Evolutionary conservation across 2,329 filamentous ascomycete genomes (phyloP).

Genomic region (Hymenoscyphus infarciens): DNA sequence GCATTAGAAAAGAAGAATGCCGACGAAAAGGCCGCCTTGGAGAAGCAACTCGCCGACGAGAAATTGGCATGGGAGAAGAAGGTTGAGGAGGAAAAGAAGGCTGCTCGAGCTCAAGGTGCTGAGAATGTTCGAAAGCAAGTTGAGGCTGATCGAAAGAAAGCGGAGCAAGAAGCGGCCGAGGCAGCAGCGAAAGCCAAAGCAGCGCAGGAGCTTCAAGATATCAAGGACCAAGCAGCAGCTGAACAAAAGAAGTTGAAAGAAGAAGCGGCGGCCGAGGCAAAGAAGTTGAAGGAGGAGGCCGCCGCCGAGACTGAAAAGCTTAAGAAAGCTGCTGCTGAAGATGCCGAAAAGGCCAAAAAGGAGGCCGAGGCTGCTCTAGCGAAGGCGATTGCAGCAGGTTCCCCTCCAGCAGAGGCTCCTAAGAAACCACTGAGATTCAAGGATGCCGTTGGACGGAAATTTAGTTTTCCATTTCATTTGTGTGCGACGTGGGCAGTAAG

Average conservation of each 20-base stretch:
- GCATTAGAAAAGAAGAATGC: conserved; percentile 42
- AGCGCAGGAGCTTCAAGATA: conserved; percentile 10
- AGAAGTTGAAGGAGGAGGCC: conserved; percentile 15
- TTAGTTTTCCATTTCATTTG: conserved; percentile 82
- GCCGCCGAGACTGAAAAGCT: conserved; percentile 14
- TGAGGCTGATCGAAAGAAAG: conserved; percentile 15
- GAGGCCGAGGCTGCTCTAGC: conserved; percentile 4
- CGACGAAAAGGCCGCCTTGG: conserved; percentile 12
- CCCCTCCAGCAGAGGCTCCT: conserved; percentile 10
- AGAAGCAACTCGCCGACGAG: conserved; percentile 15
- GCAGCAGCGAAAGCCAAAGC: conserved; percentile 10
- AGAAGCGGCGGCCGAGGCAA: conserved; percentile 15
- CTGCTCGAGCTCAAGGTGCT: conserved; percentile 15
- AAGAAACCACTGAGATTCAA: conserved; percentile 54
- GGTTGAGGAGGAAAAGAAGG: conserved; percentile 17
- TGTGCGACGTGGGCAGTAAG: conserved; percentile 79
- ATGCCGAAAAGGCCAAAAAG: conserved; percentile 5
- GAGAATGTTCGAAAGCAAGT: conserved; percentile 17
- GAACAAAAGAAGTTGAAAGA: conserved; percentile 16
- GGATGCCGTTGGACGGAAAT: conserved; percentile 87
- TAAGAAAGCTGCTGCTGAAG: conserved; percentile 10
- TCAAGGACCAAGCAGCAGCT: conserved; percentile 12
- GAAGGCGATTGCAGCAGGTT: conserved; percentile 9
- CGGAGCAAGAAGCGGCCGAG: conserved; percentile 13
- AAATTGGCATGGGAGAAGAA: conserved; percentile 17